Base-by-base conservation (phyloP, 2,329 filamentous ascomycete genomes). In the Ascochyta rabiei region DNA sequence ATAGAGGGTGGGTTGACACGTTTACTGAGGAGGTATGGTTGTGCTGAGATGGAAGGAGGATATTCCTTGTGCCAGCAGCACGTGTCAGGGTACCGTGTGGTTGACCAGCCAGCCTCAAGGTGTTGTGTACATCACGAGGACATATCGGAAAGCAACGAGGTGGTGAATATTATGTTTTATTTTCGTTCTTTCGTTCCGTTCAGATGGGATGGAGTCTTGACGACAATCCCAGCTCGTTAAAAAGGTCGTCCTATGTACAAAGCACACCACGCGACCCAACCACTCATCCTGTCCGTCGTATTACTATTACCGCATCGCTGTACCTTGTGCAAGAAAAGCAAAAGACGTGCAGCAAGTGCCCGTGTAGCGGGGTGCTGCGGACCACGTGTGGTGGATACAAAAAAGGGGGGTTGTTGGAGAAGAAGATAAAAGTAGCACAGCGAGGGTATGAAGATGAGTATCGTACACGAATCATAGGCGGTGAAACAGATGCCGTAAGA, bases 401-500 rank as follows among this genome's bases (percentile, higher is more conserved):
- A 21, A 21, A 47, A 43, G 13, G 16, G 28, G 13, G 23, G 15
- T 47, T 18, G 30, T 13, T 6, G 18, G 21, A 45, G 38, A 56
- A 59, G 45, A 55, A 55, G 26, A 12, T 47, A 34, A 39, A 39
- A 21, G 49, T 57, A 48, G 49, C 59, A 61, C 60, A 63, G 60
- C 60, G 60, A 63, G 60, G 58, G 60, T 63, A 60, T 62, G 60
- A 62, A 62, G 52, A 53, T 42, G 40, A 50, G 47, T 59, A 59
- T 55, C 43, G 49, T 60, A 60, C 60, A 58, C n/a, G 40, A 26
- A 39, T 10, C 26, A 23, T 19, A 51, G 35, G 10, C 6, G 31
- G 15, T n/a, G 15, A 6, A n/a, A 41, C 40, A 26, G 10, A 46
- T 57, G 38, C 48, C 47, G 34, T 28, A 45, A 35, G 33, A 38